Conservation (phyloP, 1,139 yeast genomes). For the Magnusiomyces starmeri region DNA sequence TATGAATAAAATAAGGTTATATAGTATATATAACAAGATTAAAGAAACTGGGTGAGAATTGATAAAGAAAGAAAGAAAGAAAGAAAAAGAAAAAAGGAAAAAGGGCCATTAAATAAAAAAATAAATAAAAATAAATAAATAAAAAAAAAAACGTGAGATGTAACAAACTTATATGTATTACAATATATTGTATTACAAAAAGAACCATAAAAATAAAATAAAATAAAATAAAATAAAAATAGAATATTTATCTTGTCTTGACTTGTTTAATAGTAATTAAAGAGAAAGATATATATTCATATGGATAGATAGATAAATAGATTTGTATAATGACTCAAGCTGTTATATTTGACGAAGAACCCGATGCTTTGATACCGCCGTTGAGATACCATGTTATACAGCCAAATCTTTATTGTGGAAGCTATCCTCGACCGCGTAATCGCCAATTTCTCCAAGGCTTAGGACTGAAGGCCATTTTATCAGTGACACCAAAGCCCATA, state of each 20-base stretch:
- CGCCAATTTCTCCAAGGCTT: constrained; percentile 63
- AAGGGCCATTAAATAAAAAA: too few species aligned
- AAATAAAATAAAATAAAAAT: too few species aligned
- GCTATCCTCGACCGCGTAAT: constrained; percentile 75
- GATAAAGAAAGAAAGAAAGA: background rate
- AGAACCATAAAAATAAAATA: too few species aligned
- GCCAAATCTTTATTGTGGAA: constrained; percentile 69
- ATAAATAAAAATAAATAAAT: background rate
- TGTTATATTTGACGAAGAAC: too few species aligned
- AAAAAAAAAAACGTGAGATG: background rate
- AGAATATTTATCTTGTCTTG: too few species aligned
- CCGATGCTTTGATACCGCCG: constrained; percentile 57
- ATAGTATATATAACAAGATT: background rate
- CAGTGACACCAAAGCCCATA: constrained; percentile 73
- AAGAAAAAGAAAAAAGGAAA: background rate
- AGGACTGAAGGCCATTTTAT: constrained; percentile 61
- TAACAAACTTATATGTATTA: too few species aligned
- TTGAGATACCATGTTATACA: constrained; percentile 68
- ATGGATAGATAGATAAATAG: too few species aligned
- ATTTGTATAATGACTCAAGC: too few species aligned
- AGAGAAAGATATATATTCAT: too few species aligned
- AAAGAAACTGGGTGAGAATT: background rate
- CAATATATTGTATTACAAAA: background rate
- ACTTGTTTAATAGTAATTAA: too few species aligned
- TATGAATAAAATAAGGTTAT: background rate